phyloP scores from a whole-genome alignment of 805 yeast species.

The Metschnikowia gelsemii region DNA sequence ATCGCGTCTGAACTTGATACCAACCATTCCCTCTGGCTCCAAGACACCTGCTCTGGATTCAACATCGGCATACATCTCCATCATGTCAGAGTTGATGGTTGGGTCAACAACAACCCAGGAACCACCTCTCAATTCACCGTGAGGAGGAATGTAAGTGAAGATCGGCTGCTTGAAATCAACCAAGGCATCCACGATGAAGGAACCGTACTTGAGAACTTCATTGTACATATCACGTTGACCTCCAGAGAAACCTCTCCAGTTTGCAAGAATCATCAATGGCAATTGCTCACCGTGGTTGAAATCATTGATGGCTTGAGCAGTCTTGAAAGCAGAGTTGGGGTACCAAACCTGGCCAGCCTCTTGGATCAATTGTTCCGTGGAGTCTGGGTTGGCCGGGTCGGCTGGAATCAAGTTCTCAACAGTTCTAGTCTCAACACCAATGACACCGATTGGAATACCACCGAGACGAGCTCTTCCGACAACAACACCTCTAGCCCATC shows the following conservation, averaged over 20 bases:
- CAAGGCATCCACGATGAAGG: conserved; percentile 94
- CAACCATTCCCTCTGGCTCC: conserved; percentile 99
- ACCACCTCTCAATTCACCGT: conserved; percentile 99
- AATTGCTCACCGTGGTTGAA: conserved; percentile 97
- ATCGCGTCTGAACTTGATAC: conserved; percentile 94
- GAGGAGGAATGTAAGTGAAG: conserved; percentile 95
- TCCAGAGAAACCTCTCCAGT: conserved; percentile 99
- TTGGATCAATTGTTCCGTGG: conserved; percentile 81
- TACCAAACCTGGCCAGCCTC: conserved; percentile 99
- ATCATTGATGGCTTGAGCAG: conserved; percentile 97
- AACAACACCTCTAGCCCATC: conserved; percentile 99
- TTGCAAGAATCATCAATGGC: conserved; percentile 95
- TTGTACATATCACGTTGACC: conserved; percentile 99
- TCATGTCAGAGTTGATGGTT: conserved; percentile 91
- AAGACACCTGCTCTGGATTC: conserved; percentile 96
- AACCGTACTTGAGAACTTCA: conserved; percentile 95
- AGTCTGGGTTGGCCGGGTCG: conserved; percentile 96
- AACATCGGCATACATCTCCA: conserved; percentile 99
- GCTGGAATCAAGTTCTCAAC: conserved; percentile 93
- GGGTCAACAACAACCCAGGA: conserved; percentile 99
- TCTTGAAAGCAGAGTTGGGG: conserved; percentile 98
- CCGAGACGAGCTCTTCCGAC: conserved; percentile 98
- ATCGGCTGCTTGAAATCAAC: conserved; percentile 96
- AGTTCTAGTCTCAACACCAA: conserved; percentile 90
- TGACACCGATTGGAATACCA: conserved; percentile 98